phyloP scores from a whole-genome alignment of 352 stramenopile genomes.

The Phytophthora pluvialis region DNA sequence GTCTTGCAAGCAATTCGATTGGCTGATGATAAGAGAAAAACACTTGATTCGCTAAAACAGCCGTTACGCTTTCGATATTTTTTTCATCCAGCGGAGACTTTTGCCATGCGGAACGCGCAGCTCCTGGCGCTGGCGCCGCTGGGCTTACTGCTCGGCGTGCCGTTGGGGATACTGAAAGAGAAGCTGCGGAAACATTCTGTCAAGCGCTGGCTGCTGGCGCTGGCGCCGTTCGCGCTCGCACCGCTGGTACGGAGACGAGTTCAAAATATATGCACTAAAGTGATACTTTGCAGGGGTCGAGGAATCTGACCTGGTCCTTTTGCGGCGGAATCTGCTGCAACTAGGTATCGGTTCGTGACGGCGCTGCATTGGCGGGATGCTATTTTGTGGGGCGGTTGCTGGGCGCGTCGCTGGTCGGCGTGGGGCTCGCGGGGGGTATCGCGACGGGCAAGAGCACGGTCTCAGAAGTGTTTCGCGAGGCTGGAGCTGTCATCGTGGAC shows the following conservation, averaged over 20 bases:
- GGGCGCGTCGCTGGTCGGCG: slow-evolving; percentile 66
- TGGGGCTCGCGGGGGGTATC: slow-evolving; percentile 87
- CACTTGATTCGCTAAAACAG: slow-evolving; percentile 37
- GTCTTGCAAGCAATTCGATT: slow-evolving; percentile 12
- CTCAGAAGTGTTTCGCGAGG: slow-evolving; percentile 58
- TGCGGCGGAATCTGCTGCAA: neutral
- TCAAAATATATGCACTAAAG: slow-evolving; percentile 9
- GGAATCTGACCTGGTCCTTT: slow-evolving; percentile 6
- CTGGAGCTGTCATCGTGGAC: slow-evolving; percentile 80
- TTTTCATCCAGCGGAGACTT: slow-evolving; percentile 6
- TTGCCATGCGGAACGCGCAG: slow-evolving; percentile 27
- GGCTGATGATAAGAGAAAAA: slow-evolving; percentile 8
- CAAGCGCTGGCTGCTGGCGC: slow-evolving; percentile 49
- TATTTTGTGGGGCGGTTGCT: slow-evolving; percentile 53
- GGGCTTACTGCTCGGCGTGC: slow-evolving; percentile 49
- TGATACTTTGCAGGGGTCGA: slow-evolving; percentile 4
- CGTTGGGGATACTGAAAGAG: slow-evolving; percentile 64
- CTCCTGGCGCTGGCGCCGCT: slow-evolving; percentile 47
- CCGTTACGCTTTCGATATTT: neutral
- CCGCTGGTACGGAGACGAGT: slow-evolving; percentile 44
- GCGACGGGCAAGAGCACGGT: slow-evolving; percentile 88
- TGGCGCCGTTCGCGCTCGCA: slow-evolving; percentile 46
- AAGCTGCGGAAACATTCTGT: slow-evolving; percentile 44
- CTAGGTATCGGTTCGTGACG: slow-evolving; percentile 50
- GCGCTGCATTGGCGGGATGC: slow-evolving; percentile 25